Conservation (phyloP, 148 eudicot species). For the Chenopodium quinoa region DNA sequence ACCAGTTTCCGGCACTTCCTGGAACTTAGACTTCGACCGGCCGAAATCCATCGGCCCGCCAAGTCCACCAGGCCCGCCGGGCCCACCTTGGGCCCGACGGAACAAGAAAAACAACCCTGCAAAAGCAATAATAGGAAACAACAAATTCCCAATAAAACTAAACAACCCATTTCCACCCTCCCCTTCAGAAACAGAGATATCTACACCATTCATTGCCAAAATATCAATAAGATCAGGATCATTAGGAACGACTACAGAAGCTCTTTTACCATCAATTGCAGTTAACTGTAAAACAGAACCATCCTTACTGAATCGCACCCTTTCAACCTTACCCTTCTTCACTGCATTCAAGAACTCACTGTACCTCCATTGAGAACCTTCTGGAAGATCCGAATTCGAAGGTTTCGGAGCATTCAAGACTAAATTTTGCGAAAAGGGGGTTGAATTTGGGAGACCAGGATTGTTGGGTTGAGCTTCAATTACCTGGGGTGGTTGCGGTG, state of each 20-base stretch:
- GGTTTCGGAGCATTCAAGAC: conserved; percentile 76
- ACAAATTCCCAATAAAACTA: conserved; percentile 70
- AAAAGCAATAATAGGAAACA: conserved; percentile 79
- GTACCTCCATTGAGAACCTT: conserved; percentile 84
- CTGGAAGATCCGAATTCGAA: conserved; percentile 52
- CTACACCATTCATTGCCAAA: conserved; percentile 91
- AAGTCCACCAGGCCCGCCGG: conserved; percentile 96
- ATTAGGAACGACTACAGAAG: conserved; percentile 74
- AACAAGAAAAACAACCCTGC: conserved; percentile 85
- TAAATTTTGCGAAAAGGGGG: conserved; percentile 59
- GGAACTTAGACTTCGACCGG: conserved; percentile 92
- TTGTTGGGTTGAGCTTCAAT: conserved; percentile 45
- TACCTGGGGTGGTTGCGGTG: conserved; percentile 39
- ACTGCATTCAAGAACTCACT: conserved; percentile 95
- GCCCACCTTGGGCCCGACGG: conserved; percentile 86
- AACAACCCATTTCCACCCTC: conserved; percentile 84
- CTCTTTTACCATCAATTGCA: conserved; percentile 83
- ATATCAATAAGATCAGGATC: conserved; percentile 96
- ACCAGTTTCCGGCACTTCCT: conserved; percentile 98
- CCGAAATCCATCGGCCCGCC: conserved; percentile 99
- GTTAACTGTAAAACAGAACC: conserved; percentile 75
- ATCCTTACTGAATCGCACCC: conserved; percentile 83
- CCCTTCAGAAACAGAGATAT: conserved; percentile 89
- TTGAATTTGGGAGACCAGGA: conserved; percentile 31
- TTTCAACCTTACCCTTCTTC: conserved; percentile 91